Evolutionary conservation across 371 early-diverging fungal genomes (phyloP), one percentile per base, ranked within the genome.

Genomic region (Cokeromyces recurvatus): DNA sequence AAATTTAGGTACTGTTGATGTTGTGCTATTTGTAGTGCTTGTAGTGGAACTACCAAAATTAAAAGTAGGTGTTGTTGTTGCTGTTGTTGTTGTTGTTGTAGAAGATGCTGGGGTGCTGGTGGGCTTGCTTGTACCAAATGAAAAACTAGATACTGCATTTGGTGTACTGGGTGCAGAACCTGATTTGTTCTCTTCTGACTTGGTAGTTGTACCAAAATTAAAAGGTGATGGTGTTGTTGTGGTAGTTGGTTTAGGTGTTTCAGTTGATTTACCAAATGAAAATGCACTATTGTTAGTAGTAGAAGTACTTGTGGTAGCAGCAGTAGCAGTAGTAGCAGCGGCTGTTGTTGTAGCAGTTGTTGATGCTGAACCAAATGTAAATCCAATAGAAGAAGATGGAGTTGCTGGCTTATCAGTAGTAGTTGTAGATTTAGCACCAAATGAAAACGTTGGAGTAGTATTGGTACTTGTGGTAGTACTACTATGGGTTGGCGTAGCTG

Each of bases 241-340:
- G n/a, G n/a, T n/a, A n/a, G n/a, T n/a, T n/a, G n/a, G n/a, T n/a
- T n/a, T n/a, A n/a, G n/a, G n/a, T 20, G 37, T 41, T 16, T 47
- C 9, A 24, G 35, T 48, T 9, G 53, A 19, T 17, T 50, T 24
- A 8, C 62, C 62, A 46, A 53, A 53, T 16, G 42, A n/a, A 38
- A 51, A 51, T 11, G 43, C 29, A n/a, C n/a, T n/a, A n/a, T n/a
- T n/a, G n/a, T n/a, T n/a, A 11, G 54, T 12, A 19, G 20, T 24
- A 22, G 44, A 17, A 2, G 49, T 20, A 11, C 48, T 45, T 38
- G 43, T 32, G 4, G 38, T 27, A 2, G 45, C 15, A 17, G 54
- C 3, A 19, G 46, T 32, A 17, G 50, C 11, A 10, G 49, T 14
- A n/a, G 53, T 5, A 4, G 43, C 29, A n/a, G n/a, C n/a, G n/a